phyloP scores from a whole-genome alignment of 192 early-diverging fungal species.

The Umbelopsis sp. region DNA sequence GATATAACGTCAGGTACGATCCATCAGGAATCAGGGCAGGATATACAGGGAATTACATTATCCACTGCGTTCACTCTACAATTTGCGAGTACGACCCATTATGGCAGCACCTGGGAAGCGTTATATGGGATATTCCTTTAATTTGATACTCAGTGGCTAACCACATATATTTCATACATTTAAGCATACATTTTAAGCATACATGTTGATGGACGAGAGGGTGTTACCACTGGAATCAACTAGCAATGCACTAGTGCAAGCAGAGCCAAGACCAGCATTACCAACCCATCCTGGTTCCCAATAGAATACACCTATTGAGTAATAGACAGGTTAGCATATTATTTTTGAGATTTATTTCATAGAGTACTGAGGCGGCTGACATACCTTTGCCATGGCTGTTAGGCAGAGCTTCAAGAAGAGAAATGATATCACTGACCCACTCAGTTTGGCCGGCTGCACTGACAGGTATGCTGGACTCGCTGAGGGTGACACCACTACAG shows the following conservation, averaged over 20 bases:
- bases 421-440: conserved; percentile 7
- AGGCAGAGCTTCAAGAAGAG: not conserved
- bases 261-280: conserved; percentile 35
- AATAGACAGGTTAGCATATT: not conserved
- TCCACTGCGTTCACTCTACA: too few species aligned
- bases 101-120: too few species aligned
- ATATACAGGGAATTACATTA: too few species aligned
- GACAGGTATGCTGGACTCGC: conserved; percentile 21
- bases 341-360: not conserved
- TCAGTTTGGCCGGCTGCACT: conserved; percentile 19
- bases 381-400: conserved; percentile 5
- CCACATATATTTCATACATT: too few species aligned
- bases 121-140: too few species aligned
- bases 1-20: too few species aligned
- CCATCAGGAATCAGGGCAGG: too few species aligned
- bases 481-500: conserved; percentile 25
- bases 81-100: too few species aligned
- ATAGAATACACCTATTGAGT: conserved; percentile 26
- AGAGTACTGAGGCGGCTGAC: not conserved
- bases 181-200: not conserved
- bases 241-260: conserved; percentile 25
- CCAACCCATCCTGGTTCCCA: conserved; percentile 38
- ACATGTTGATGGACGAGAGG: conserved; percentile 11
- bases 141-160: too few species aligned
- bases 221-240: conserved; percentile 24